These are phyloP conservation scores for Beauveria sp. DNA, from an alignment of 2,329 filamentous ascomycete species.

Conservation along the genomic window DNA sequence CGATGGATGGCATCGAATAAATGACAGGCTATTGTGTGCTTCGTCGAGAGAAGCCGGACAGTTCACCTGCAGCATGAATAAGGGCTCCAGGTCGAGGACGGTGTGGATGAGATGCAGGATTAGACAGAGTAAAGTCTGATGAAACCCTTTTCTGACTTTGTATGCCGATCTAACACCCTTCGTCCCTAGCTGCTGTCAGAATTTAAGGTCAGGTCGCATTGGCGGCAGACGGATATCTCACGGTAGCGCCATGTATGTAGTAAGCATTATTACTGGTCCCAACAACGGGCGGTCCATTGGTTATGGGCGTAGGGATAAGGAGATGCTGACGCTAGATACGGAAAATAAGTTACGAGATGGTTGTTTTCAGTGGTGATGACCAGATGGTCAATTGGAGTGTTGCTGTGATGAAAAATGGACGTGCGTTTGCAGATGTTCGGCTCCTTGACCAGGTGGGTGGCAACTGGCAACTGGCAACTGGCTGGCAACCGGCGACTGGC, in stretches of 20 bases:
- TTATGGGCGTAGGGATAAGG: not conserved
- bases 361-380: not conserved
- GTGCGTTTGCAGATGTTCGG: not conserved
- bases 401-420: not conserved
- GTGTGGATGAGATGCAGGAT: not conserved
- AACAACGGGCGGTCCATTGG: not conserved
- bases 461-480: not conserved
- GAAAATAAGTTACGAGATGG: not conserved
- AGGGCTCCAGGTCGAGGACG: not conserved
- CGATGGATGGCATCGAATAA: not conserved
- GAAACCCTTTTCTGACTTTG: slow-evolving; percentile 4
- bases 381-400: not conserved
- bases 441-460: not conserved
- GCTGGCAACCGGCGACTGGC: not conserved
- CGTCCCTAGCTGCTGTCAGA: slow-evolving; percentile 8
- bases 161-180: slow-evolving; percentile 3
- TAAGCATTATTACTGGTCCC: slow-evolving; percentile 10
- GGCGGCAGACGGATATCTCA: slow-evolving; percentile 11
- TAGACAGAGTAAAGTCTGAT: not conserved
- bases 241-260: slow-evolving; percentile 9
- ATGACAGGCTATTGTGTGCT: not conserved
- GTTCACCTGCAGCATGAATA: not conserved
- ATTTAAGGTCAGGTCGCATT: slow-evolving; percentile 10
- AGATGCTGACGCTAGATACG: not conserved
- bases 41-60: not conserved